Percentiles rank a stretch among this genome's conserved stretches.
Evolutionary conservation across 345 rosid genomes (phyloP).

Genomic region (Citrus mangshanensis): DNA sequence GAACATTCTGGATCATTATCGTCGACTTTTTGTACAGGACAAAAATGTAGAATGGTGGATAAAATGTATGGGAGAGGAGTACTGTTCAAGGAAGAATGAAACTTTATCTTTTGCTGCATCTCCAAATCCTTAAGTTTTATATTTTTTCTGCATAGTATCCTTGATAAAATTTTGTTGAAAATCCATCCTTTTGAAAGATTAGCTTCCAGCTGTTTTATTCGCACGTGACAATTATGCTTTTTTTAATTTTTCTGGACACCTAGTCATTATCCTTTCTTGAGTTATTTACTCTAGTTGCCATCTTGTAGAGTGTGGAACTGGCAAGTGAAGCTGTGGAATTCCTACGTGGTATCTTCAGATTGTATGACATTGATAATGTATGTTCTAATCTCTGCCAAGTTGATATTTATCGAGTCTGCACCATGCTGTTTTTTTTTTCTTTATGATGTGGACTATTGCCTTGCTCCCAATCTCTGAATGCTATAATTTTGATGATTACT

Average conservation of each 20-base stretch:
- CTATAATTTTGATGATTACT: constrained; percentile 27
- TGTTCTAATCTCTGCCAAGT: constrained; percentile 19
- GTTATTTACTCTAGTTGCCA: constrained; percentile 1
- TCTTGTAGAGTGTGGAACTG: constrained; percentile 70
- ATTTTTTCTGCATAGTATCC: constrained; percentile 5
- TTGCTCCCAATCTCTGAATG: neutral
- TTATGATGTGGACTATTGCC: neutral
- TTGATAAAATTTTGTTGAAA: neutral
- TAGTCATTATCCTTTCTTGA: neutral
- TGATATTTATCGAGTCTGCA: neutral
- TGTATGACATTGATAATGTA: constrained; percentile 71
- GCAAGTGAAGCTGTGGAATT: constrained; percentile 55
- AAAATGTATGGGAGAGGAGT: neutral
- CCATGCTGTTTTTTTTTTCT: neutral
- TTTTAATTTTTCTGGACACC: neutral
- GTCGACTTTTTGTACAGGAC: neutral
- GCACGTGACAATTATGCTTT: neutral
- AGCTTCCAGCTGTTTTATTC: neutral
- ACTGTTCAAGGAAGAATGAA: constrained; percentile 2
- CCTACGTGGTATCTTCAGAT: constrained; percentile 59
- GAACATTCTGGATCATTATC: neutral
- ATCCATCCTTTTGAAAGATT: neutral
- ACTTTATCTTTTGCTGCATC: constrained; percentile 1
- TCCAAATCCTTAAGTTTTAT: neutral
- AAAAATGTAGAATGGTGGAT: neutral